A percentile compares a stretch with the other conserved stretches of the same genome.
phyloP scores from a whole-genome alignment of 768 basidiomycete genomes.

The Auricularia auricula-judae region DNA sequence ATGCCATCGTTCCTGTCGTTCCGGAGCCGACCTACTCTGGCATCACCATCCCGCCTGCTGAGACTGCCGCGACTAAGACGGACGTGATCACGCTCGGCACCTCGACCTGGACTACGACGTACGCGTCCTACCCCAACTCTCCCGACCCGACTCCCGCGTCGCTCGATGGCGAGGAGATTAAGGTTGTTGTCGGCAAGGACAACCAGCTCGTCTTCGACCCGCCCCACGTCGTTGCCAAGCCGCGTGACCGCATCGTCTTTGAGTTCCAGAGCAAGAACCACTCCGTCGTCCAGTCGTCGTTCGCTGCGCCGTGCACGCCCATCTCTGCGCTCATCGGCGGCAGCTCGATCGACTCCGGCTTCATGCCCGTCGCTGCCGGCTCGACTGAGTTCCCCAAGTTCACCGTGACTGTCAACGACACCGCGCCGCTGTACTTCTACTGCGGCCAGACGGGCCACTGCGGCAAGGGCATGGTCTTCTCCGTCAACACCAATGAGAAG shows the following conservation, averaged over 20 bases:
- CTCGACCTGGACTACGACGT: conserved; percentile 45
- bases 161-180: conserved; percentile 35
- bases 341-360: not conserved
- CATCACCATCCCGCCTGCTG: conserved; percentile 40
- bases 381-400: conserved; percentile 35
- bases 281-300: conserved; percentile 36
- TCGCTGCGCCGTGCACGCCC: conserved; percentile 26
- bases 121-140: conserved; percentile 43
- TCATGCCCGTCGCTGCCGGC: conserved; percentile 29
- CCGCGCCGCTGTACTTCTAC: conserved; percentile 30
- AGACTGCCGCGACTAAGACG: conserved; percentile 31
- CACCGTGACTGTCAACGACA: conserved; percentile 47
- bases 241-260: conserved; percentile 47
- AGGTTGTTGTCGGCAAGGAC: conserved; percentile 37
- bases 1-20: conserved; percentile 10
- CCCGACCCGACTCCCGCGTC: conserved; percentile 43
- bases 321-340: conserved; percentile 15
- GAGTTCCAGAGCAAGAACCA: conserved; percentile 27
- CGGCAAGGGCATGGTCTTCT: conserved; percentile 49
- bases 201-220: conserved; percentile 41
- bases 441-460: conserved; percentile 43
- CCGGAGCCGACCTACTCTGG: conserved; percentile 25
- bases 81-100: conserved; percentile 26
- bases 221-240: conserved; percentile 34
- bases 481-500: conserved; percentile 41